phyloP scores from a whole-genome alignment of 2,329 filamentous ascomycete species.

The Exophiala spinifera region DNA sequence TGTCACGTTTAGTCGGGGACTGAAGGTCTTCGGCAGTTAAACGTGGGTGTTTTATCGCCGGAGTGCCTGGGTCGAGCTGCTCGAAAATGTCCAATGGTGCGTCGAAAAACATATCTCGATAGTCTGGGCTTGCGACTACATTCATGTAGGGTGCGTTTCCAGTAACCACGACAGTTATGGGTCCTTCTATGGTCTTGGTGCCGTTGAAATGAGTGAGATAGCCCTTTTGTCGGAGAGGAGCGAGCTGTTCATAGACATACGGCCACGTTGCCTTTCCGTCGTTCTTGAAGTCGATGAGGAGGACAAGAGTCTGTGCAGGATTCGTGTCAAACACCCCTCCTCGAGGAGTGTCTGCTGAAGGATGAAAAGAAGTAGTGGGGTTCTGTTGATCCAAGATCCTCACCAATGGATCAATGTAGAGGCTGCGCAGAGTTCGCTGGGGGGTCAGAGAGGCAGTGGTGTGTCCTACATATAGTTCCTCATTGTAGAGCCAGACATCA shows the following conservation, averaged over 20 bases:
- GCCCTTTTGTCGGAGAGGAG: conserved; percentile 46
- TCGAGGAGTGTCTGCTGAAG: conserved; percentile 26
- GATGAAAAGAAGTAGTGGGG: conserved; percentile 38
- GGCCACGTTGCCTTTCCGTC: conserved; percentile 39
- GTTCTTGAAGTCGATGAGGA: conserved; percentile 54
- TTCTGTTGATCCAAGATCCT: conserved; percentile 52
- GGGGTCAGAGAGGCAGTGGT: conserved; percentile 46
- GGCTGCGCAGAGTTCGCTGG: conserved; percentile 47
- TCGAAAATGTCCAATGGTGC: conserved; percentile 47
- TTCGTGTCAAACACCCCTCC: conserved; percentile 52
- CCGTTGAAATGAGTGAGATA: conserved; percentile 54
- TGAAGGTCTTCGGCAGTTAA: background rate
- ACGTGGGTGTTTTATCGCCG: conserved; percentile 1
- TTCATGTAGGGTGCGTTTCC: conserved; percentile 52
- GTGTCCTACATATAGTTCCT: conserved; percentile 57
- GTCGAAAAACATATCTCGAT: conserved; percentile 57
- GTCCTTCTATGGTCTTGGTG: conserved; percentile 39
- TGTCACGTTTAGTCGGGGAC: conserved; percentile 1
- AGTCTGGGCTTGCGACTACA: conserved; percentile 45
- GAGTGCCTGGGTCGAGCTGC: conserved; percentile 6
- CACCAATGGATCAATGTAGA: conserved; percentile 54
- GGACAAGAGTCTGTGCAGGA: conserved; percentile 48
- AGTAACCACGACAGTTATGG: conserved; percentile 54
- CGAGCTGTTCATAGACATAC: conserved; percentile 42
- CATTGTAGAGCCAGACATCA: conserved; percentile 54